phyloP scores from a whole-genome alignment of 2,329 filamentous ascomycete genomes.

The Didymella lethalis region DNA sequence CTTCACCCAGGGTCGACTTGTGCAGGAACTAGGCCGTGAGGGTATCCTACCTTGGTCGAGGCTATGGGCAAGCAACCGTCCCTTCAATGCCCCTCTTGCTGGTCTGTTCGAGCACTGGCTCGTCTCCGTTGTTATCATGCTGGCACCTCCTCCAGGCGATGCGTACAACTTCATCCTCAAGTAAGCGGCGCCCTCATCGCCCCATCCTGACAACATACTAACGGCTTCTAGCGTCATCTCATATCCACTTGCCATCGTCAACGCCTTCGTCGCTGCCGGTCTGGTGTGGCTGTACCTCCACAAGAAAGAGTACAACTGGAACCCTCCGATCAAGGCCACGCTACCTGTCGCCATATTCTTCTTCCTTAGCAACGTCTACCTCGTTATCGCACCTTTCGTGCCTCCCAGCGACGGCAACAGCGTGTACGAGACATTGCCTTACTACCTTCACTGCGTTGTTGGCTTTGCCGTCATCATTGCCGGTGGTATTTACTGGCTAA shows the following conservation, averaged over 20 bases:
- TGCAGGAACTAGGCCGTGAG: slow-evolving; percentile 71
- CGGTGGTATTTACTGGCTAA: slow-evolving; percentile 61
- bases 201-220: not conserved
- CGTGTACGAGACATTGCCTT: slow-evolving; percentile 62
- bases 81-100: slow-evolving; percentile 68
- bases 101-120: slow-evolving; percentile 71
- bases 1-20: slow-evolving; percentile 71
- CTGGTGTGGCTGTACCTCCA: slow-evolving; percentile 58
- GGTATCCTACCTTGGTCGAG: slow-evolving; percentile 70
- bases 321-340: slow-evolving; percentile 59
- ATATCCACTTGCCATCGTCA: slow-evolving; percentile 68
- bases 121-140: slow-evolving; percentile 70
- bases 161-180: slow-evolving; percentile 67
- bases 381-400: slow-evolving; percentile 61
- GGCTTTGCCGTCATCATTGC: slow-evolving; percentile 59
- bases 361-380: slow-evolving; percentile 61
- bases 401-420: slow-evolving; percentile 58
- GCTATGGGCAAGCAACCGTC: slow-evolving; percentile 70
- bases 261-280: slow-evolving; percentile 60
- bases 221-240: slow-evolving; percentile 63
- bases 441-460: slow-evolving; percentile 63
- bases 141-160: slow-evolving; percentile 72
- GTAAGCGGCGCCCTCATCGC: slow-evolving; percentile 45
- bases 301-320: slow-evolving; percentile 55
- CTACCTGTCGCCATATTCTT: slow-evolving; percentile 62